A percentile compares a stretch with the other conserved stretches of the same genome.
Conservation (phyloP, 1,139 yeast species). For the Candida tunisiensis region DNA sequence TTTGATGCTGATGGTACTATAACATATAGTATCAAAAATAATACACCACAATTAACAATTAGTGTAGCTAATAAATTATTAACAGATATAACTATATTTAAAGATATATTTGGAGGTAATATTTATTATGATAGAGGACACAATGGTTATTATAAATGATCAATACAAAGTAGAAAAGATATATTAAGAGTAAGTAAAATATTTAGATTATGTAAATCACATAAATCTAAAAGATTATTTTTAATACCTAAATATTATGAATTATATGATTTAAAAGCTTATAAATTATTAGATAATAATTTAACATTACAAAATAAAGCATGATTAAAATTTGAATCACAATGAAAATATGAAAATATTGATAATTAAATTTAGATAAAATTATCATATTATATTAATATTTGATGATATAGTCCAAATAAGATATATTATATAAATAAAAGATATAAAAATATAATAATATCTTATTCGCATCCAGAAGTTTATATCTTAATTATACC, state of each 20-base stretch:
- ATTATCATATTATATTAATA: background rate
- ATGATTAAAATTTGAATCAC: background rate
- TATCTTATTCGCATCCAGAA: conserved; percentile 6
- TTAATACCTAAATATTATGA: conserved; percentile 1
- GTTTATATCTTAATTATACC: conserved; percentile 10
- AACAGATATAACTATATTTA: background rate
- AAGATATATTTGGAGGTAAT: too few species aligned
- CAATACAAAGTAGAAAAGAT: too few species aligned
- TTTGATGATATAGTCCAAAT: background rate
- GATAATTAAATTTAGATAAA: background rate
- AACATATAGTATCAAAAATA: background rate
- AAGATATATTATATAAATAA: background rate
- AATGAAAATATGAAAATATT: background rate
- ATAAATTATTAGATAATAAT: conserved; percentile 1
- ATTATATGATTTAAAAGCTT: conserved; percentile 1
- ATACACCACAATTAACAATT: too few species aligned
- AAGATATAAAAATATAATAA: conserved; percentile 6
- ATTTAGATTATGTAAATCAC: background rate
- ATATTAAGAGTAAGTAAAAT: background rate
- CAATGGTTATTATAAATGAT: too few species aligned
- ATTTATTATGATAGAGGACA: too few species aligned
- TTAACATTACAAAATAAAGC: background rate
- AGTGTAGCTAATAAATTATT: background rate
- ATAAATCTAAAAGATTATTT: background rate
- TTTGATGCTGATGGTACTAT: background rate